A percentile compares a stretch with the other conserved stretches of the same genome.
phyloP scores from a whole-genome alignment of 768 basidiomycete species.

The Paxillus rubicundulus region DNA sequence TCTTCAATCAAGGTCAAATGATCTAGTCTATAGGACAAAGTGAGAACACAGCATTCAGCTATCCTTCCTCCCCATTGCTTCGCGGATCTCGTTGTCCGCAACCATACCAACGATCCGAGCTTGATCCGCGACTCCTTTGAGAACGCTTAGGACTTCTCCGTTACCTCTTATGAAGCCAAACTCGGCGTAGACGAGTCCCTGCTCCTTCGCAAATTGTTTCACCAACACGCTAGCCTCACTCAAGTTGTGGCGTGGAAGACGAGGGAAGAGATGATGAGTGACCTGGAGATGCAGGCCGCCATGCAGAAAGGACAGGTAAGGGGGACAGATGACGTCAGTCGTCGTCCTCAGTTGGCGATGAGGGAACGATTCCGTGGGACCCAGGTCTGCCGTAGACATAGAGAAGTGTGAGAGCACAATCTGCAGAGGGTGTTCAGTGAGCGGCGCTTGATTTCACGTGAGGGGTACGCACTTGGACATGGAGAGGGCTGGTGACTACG shows the following conservation, averaged over 20 bases:
- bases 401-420: constrained; percentile 98
- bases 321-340: constrained; percentile 87
- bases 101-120: constrained; percentile 79
- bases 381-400: constrained; percentile 89
- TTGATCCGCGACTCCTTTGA: constrained; percentile 86
- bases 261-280: constrained; percentile 95
- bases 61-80: constrained; percentile 54
- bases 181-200: constrained; percentile 84
- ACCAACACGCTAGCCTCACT: constrained; percentile 78
- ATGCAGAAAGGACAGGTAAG: constrained; percentile 83
- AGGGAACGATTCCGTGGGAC: constrained; percentile 87
- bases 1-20: background rate
- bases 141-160: constrained; percentile 74
- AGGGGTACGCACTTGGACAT: constrained; percentile 73
- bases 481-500: constrained; percentile 83
- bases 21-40: background rate
- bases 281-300: constrained; percentile 98
- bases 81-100: constrained; percentile 68
- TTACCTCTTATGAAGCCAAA: constrained; percentile 91
- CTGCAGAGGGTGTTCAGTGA: constrained; percentile 33
- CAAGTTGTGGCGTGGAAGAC: constrained; percentile 91
- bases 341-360: constrained; percentile 97
- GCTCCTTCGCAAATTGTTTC: constrained; percentile 83
- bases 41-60: constrained; percentile 3
- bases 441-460: background rate